These are phyloP conservation scores for Pleodorina starrii DNA, from an alignment of 139 green algal genomes.

Conservation along the genomic window DNA sequence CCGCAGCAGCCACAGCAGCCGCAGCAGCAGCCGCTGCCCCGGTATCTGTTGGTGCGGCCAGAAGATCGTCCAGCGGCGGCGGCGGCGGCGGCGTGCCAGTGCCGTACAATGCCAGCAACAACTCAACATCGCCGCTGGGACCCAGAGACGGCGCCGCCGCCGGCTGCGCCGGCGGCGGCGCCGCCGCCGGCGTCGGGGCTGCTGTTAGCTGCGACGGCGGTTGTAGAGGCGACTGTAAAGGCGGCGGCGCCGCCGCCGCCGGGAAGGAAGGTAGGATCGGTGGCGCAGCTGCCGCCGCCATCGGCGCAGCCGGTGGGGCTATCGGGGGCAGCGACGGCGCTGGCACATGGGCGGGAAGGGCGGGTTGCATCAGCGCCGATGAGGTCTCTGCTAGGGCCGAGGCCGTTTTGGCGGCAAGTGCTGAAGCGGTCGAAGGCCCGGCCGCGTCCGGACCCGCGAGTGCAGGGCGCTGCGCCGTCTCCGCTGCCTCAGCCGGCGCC, in stretches of 20 bases:
- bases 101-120: background rate
- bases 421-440: background rate
- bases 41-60: no score
- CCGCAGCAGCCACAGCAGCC: background rate
- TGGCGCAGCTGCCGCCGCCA: background rate
- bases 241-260: background rate
- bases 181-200: background rate
- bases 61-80: background rate
- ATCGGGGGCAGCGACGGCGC: background rate
- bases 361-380: background rate
- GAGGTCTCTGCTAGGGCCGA: background rate
- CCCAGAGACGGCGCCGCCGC: background rate
- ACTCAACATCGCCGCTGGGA: background rate
- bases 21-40: background rate
- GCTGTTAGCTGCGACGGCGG: background rate
- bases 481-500: background rate
- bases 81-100: background rate
- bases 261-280: background rate
- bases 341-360: background rate
- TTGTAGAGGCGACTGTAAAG: background rate
- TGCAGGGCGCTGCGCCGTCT: background rate
- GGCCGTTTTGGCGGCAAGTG: background rate
- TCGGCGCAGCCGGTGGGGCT: background rate
- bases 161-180: background rate
- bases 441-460: background rate